Conservation (phyloP, 345 rosid genomes). For the Melaleuca quinquenervia region DNA sequence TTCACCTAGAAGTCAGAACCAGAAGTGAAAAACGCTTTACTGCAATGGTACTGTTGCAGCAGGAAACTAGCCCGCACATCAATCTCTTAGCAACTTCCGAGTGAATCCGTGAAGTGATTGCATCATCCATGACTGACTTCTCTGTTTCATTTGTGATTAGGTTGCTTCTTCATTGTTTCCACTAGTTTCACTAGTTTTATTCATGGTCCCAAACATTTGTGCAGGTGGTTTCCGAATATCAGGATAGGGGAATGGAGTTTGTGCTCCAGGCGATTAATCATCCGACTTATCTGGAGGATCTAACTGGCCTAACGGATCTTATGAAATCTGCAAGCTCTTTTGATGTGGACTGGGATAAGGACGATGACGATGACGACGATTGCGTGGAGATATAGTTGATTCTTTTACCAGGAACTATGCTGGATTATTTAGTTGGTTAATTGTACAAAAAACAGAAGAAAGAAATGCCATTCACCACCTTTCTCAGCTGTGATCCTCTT, state of each 20-base stretch:
- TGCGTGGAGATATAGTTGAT: slow-evolving; percentile 14
- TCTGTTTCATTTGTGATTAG: neutral
- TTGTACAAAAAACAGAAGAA: no score
- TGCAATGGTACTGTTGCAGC: neutral
- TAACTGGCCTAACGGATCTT: slow-evolving; percentile 83
- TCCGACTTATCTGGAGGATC: slow-evolving; percentile 90
- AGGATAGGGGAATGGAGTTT: slow-evolving; percentile 55
- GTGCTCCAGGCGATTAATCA: slow-evolving; percentile 79
- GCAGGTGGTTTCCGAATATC: slow-evolving; percentile 75
- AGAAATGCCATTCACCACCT: neutral
- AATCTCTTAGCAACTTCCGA: neutral
- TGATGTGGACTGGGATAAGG: slow-evolving; percentile 65
- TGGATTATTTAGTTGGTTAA: no score
- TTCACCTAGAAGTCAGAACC: neutral
- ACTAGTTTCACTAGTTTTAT: neutral
- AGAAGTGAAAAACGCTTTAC: neutral
- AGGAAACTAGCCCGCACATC: neutral
- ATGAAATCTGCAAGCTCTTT: slow-evolving; percentile 61
- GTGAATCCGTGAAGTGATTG: neutral
- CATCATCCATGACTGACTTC: neutral
- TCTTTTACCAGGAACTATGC: no score
- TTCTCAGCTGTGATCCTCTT: neutral
- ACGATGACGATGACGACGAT: slow-evolving; percentile 20
- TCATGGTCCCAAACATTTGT: neutral
- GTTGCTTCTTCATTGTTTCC: neutral